Evolutionary conservation across 75 land plant species (phyloP).

Genomic region (Chamaecyparis obtusa): DNA sequence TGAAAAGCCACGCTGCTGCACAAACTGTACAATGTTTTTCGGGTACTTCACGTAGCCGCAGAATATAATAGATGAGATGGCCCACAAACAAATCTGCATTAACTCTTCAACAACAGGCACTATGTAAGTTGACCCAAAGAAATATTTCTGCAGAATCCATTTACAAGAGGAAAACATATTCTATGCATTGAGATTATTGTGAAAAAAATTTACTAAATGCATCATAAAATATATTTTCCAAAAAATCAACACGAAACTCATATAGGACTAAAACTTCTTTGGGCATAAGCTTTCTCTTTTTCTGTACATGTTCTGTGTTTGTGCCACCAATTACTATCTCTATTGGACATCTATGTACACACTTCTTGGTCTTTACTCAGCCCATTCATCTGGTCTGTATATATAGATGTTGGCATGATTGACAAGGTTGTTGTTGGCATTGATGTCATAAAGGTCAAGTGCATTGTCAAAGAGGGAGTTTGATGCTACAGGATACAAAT

Average conservation of each 20-base stretch:
- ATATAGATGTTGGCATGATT: too few species aligned
- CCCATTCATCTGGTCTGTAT: too few species aligned
- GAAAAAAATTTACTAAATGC: background rate
- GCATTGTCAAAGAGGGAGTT: too few species aligned
- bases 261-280: too few species aligned
- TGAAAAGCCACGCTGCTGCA: slow-evolving; percentile 82
- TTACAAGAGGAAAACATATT: background rate
- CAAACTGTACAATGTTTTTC: slow-evolving; percentile 43
- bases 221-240: background rate
- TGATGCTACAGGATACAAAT: too few species aligned
- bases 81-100: slow-evolving; percentile 92
- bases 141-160: background rate
- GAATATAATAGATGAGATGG: slow-evolving; percentile 50
- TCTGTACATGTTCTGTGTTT: too few species aligned
- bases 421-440: too few species aligned
- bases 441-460: too few species aligned
- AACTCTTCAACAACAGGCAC: background rate
- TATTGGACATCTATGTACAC: too few species aligned
- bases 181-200: background rate
- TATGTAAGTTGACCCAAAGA: slow-evolving; percentile 1
- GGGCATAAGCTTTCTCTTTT: too few species aligned
- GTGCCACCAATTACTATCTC: too few species aligned
- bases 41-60: slow-evolving; percentile 63
- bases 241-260: background rate
- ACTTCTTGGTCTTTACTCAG: too few species aligned